Evolutionary conservation across 2,329 filamentous ascomycete genomes (phyloP), one percentile per base, ranked within the genome.

Genomic region (Teratosphaeria pseudoeucalypti): DNA sequence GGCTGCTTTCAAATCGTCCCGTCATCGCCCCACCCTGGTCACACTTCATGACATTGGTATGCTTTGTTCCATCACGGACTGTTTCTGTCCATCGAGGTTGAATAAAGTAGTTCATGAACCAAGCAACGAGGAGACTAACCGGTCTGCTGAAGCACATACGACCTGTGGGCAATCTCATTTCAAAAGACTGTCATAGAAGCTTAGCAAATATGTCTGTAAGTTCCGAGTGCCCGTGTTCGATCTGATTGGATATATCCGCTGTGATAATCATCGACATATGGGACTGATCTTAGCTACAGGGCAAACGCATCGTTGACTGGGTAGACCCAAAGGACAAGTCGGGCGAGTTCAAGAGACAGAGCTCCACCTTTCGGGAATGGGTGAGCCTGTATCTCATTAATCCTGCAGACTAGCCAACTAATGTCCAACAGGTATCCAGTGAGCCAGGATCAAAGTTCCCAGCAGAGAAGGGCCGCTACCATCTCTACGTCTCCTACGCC

Each of bases 401-500:
- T 49, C 6, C 43, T 23, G 9, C 19, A 9, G 19, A 9, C 5
- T n/a, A 49, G 1, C n/a, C n/a, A 23, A n/a, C 43, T 49, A 16
- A 49, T 12, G 43, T 23, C 11, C 16, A n/a, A 9, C n/a, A 49
- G 43, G 43, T 96, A 73, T 90, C 88, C 34, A 83, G 81, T 63
- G 83, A 89, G 66, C 75, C 84, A 0, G 86, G 83, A 52, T 87
- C 89, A 5, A 77, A 86, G 73, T 96, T 91, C 67, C 88, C 90
- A 5, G 83, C 90, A 0, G 92, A 97, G 76, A 90, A 89, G 76
- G 90, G 83, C 57, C 83, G 94, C 59, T 99, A 99, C 74, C 94
- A 99, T 76, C 84, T 99, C 67, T 99, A 92, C 72, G 87, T 96
- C 66, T 92, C 88, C 69, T 96, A 95, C 75, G 92, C 92, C 6